phyloP scores from a whole-genome alignment of 179 eudicot species.

The Actinidia arguta region DNA sequence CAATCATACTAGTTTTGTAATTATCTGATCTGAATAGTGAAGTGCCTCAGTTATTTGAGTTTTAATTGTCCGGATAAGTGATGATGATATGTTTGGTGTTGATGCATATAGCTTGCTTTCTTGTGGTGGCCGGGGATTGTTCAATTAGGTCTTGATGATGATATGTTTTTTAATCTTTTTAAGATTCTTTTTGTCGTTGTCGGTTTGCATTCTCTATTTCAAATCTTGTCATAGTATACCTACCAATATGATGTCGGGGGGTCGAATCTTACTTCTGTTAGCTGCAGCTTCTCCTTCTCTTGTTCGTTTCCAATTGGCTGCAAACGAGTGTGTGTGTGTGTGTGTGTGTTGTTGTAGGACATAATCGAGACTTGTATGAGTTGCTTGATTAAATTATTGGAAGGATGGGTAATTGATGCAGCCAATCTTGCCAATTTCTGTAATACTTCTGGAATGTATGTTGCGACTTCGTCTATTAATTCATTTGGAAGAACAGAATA shows the following conservation, averaged over 20 bases:
- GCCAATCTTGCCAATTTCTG: not conserved
- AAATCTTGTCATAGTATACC: too few species aligned
- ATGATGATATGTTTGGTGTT: not conserved
- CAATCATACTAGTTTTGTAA: not conserved
- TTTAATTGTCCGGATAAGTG: not conserved
- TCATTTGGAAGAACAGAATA: not conserved
- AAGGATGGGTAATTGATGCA: not conserved
- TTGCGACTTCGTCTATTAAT: not conserved
- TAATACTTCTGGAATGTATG: not conserved
- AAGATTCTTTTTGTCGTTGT: not conserved
- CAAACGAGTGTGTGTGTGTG: too few species aligned
- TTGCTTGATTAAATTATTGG: not conserved
- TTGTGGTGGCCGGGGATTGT: not conserved
- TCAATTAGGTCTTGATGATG: not conserved
- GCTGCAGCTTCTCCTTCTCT: not conserved
- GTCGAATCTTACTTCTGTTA: too few species aligned
- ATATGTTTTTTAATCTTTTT: not conserved
- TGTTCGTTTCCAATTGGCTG: too few species aligned
- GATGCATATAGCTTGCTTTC: not conserved
- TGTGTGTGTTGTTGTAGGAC: not conserved
- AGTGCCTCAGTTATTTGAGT: not conserved
- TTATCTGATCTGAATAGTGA: slow-evolving; percentile 4
- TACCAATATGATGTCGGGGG: not conserved
- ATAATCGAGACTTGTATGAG: not conserved
- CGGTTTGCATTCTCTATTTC: not conserved